Evolutionary conservation across 805 yeast species (phyloP), one percentile per base, ranked within the genome.

Genomic region (Cyberlindnera xylosilytica): DNA sequence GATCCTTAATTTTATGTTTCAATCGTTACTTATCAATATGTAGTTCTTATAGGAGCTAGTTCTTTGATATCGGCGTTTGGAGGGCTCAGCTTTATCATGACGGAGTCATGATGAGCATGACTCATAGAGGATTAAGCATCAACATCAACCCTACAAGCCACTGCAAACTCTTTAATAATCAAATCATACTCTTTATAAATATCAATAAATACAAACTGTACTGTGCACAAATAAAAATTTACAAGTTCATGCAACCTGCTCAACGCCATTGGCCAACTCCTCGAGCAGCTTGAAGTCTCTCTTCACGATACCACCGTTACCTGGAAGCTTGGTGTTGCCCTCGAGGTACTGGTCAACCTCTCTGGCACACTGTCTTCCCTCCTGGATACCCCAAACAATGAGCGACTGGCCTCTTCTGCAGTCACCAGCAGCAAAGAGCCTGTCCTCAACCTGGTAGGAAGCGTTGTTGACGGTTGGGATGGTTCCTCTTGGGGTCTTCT

Each of bases 351-450:
- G 64, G 62, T 91, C 99, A 50, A 91, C 95, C 56, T 87, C 89
- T 53, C 96, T 77, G 28, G 99, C 99, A 78, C 97, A 89, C 68
- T 91, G 97, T 73, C 98, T 83, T 53, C 99, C 99, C 70, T 91
- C 99, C 70, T 93, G 98, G 56, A 91, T 91, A 70, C 98, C 99
- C 98, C 98, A 93, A 42, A 91, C 99, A 64, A 91, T 91, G 65
- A 91, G 78, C 2, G 97, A 87, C 73, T 91, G 99, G 22, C 99
- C 99, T 70, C 98, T 83, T 74, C 99, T 85, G 71, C 98, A 93
- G 67, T 91, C 99, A 69, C 99, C 99, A 38, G 98, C 97, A 37
- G 97, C 87, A 60, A 90, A 91, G 47, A 89, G 60, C 55, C 88
- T 89, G 46, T 74, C 84, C 11, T 69, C 68, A 44, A 87, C 89